These are phyloP conservation scores for Pyrenophora tritici-repentis DNA, from an alignment of 2,329 filamentous ascomycete species.

Conservation along the genomic window DNA sequence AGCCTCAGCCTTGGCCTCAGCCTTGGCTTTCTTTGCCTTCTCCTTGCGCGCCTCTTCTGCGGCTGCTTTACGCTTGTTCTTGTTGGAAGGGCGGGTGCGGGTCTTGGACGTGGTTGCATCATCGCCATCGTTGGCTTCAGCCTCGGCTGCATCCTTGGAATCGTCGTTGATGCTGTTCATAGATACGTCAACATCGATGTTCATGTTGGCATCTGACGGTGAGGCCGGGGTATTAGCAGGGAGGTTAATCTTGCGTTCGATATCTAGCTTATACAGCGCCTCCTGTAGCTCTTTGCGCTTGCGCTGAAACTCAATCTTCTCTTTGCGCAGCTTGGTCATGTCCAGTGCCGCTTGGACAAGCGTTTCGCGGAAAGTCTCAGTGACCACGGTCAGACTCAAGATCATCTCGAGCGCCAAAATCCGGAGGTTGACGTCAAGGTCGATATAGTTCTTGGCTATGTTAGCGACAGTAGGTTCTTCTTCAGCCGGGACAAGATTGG, in stretches of 20 bases:
- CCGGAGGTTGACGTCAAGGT: conserved; percentile 81
- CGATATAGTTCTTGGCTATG: conserved; percentile 71
- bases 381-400: conserved; percentile 82
- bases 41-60: conserved; percentile 62
- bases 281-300: conserved; percentile 70
- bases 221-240: conserved; percentile 74
- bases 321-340: conserved; percentile 93
- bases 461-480: conserved; percentile 76
- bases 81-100: conserved; percentile 59
- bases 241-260: conserved; percentile 72
- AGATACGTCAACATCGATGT: conserved; percentile 65
- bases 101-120: conserved; percentile 64
- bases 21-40: conserved; percentile 64
- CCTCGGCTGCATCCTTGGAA: conserved; percentile 65
- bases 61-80: conserved; percentile 77
- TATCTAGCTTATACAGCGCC: conserved; percentile 71
- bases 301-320: conserved; percentile 91
- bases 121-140: conserved; percentile 67
- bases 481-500: conserved; percentile 78
- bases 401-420: conserved; percentile 82
- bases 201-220: conserved; percentile 54
- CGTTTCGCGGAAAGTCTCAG: conserved; percentile 82
- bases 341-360: conserved; percentile 91
- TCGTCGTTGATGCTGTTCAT: conserved; percentile 62
- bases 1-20: conserved; percentile 55